Base-by-base conservation (phyloP, 768 basidiomycete species). In the Pisolithus orientalis region DNA sequence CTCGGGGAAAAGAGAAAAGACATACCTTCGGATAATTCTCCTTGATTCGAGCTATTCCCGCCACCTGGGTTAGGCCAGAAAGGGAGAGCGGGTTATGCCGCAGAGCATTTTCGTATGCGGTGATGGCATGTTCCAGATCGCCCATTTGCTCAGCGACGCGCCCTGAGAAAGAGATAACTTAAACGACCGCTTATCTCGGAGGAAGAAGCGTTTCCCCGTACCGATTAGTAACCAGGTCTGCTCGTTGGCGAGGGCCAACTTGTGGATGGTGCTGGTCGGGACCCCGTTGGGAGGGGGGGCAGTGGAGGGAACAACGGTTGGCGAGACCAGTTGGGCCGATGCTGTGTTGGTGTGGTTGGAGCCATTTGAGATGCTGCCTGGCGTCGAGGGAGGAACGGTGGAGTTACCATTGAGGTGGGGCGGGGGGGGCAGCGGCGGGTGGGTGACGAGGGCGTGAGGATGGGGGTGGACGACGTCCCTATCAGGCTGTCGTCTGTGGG, bases 211-310 rank as follows among this genome's bases (percentile, higher is more conserved):
- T 38, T 43, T 9, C 54, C n/a, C 45, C 58, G 17, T 7, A 90
- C 93, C 94, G 68, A 95, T 94, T 61, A 94, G 74, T 56, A 94
- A 81, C 94, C 94, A 96, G 40, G 94, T 95, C 70, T 91, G 87
- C 66, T 95, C 94, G 70, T 96, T 95, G 47, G 93, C 90, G 34
- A 78, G 73, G 21, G 87, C 83, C 49, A 96, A 79, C 57, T 90
- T 90, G 70, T 86, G 82, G 54, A 90, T 81, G 49, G 83, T 79
- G 55, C 67, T 68, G 37, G 65, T 70, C 9, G 68, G 50, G 49
- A 56, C 61, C 27, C 66, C 66, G 46, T 63, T 63, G 24, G 63
- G 59, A 1, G 64, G 56, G 0, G 70, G 59, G 2, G 51, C 50
- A 40, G 56, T 72, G 31, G 71, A 70, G 27, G 34, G 34, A 0